phyloP scores from a whole-genome alignment of 78 protist species.

The Chrysochromulina tobinii region DNA sequence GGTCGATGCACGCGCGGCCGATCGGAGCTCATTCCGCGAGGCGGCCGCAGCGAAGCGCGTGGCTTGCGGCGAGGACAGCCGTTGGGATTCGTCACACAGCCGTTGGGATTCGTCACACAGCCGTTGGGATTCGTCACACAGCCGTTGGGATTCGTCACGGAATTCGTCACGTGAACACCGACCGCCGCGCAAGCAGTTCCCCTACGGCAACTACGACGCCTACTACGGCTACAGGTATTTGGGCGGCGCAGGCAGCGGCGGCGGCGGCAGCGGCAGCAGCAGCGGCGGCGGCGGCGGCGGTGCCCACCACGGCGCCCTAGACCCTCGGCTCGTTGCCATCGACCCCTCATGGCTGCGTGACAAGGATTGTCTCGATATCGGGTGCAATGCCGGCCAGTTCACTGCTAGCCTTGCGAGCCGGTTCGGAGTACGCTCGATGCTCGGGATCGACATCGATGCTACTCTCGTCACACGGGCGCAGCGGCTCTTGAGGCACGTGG shows the following conservation, averaged over 20 bases:
- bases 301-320: neutral
- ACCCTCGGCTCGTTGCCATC: neutral
- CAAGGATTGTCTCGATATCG: neutral
- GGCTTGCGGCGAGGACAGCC: too few species aligned
- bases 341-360: neutral
- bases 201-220: neutral
- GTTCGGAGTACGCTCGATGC: neutral
- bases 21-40: too few species aligned
- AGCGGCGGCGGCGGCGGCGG: neutral
- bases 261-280: too few species aligned
- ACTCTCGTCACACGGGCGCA: constrained; percentile 13
- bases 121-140: too few species aligned
- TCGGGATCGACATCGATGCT: constrained; percentile 54
- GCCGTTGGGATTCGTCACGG: too few species aligned
- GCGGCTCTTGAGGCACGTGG: neutral
- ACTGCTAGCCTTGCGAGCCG: neutral
- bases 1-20: too few species aligned
- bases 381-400: neutral
- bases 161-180: too few species aligned
- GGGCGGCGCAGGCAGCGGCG: too few species aligned
- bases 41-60: too few species aligned
- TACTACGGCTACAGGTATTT: neutral
- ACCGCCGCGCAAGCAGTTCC: neutral
- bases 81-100: too few species aligned
- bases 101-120: too few species aligned